Percentiles rank a stretch among this genome's conserved stretches.
These are phyloP conservation scores for Hanseniaspora singularis DNA, from an alignment of 805 yeast genomes.

Conservation along the genomic window DNA sequence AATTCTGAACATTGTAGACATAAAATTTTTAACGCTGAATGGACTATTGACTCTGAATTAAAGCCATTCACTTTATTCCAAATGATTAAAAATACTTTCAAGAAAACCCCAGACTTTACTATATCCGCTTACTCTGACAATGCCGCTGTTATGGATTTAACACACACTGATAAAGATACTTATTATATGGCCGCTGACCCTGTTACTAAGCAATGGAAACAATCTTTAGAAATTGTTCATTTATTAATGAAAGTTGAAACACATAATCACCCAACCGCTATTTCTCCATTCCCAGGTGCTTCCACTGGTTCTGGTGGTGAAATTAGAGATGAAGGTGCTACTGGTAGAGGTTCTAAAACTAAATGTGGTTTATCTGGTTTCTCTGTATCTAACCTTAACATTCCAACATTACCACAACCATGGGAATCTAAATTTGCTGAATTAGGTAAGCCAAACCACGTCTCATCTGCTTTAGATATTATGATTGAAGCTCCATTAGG, in stretches of 20 bases:
- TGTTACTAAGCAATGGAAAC: conserved; percentile 56
- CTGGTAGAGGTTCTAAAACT: conserved; percentile 94
- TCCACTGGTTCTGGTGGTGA: conserved; percentile 99
- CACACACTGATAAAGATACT: conserved; percentile 48
- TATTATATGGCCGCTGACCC: conserved; percentile 73
- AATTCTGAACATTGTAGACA: conserved; percentile 99
- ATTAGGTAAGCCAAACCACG: conserved; percentile 83
- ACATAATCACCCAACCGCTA: conserved; percentile 98
- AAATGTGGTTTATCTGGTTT: conserved; percentile 94
- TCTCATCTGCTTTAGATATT: conserved; percentile 83
- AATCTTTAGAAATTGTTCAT: conserved; percentile 67
- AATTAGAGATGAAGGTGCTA: conserved; percentile 99
- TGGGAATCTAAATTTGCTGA: conserved; percentile 61
- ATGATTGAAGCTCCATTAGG: conserved; percentile 98
- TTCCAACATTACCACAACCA: conserved; percentile 78
- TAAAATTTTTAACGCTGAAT: conserved; percentile 94
- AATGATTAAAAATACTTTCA: conserved; percentile 93
- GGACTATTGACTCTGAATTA: conserved; percentile 81
- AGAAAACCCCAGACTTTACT: conserved; percentile 65
- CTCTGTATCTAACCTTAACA: conserved; percentile 77
- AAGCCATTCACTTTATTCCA: conserved; percentile 70
- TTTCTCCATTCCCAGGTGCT: conserved; percentile 98
- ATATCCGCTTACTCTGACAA: conserved; percentile 93
- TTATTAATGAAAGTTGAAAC: conserved; percentile 94
- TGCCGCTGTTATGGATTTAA: conserved; percentile 70